Base-by-base conservation (phyloP, 108 stramenopile species). In the Fragilariopsis cylindrus region DNA sequence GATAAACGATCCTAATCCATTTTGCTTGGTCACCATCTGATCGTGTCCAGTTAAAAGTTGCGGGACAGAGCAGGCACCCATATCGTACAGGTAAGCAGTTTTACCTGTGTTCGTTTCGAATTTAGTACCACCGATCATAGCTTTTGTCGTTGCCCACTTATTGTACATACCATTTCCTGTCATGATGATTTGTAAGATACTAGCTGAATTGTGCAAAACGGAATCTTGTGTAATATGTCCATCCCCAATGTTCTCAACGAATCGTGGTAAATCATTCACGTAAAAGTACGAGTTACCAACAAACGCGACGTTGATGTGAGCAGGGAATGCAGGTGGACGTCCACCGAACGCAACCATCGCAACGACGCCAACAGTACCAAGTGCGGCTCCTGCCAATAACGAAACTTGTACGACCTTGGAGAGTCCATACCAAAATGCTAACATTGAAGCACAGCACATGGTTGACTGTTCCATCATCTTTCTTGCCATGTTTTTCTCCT, bases 141-240 rank as follows among this genome's bases (percentile, higher is more conserved):
- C 87, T 49, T 77, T 69, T 1, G 53, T 7, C 7, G 84, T 85
- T 7, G 58, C n/a, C 76, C 82, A 88, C 52, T 78, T 75, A 64
- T 78, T 71, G 62, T 71, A 81, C 87, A 88, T 88, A 40, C 84
- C 84, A 73, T 85, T 88, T 40, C 87, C 87, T 7, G 80, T 73
- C 57, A 81, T 60, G 21, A 84, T 43, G 45, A 84, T 52, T 21
- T 73, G 70, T 21, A 79, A 53, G 45, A 88, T 18, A 6, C 75
- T 60, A 9, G 75, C 83, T 1, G 60, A 72, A 13, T 45, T 60
- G 55, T 85, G 84, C 11, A 88, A 30, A 54, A 79, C 80, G 43
- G 87, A 88, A 60, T 84, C 74, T 79, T 88, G 87, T 41, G 60
- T 19, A 9, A 88, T 53, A 6, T 76, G 54, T 0, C 60, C 70